phyloP scores from a whole-genome alignment of 345 rosid species.

The Moricandia arvensis region DNA sequence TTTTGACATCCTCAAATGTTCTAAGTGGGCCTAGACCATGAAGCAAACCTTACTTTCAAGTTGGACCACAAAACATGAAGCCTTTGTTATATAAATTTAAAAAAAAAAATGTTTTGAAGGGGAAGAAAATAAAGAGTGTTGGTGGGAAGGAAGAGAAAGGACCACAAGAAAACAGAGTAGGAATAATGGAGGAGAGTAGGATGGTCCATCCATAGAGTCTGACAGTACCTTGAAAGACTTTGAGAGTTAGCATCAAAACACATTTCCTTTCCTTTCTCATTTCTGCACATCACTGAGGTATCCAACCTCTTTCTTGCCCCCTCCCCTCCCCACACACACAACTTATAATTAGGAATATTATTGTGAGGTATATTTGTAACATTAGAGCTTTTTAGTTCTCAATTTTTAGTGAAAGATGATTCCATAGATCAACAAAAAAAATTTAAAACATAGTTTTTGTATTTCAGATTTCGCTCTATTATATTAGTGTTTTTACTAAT shows the following conservation, averaged over 20 bases:
- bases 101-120: not conserved
- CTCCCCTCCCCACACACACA: not conserved
- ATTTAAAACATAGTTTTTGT: not conserved
- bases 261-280: slow-evolving; percentile 14
- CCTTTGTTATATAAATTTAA: not conserved
- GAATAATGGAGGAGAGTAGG: slow-evolving; percentile 16
- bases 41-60: slow-evolving; percentile 2
- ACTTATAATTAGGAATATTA: not conserved
- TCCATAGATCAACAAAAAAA: not conserved
- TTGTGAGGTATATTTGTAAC: not conserved
- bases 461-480: too few species aligned
- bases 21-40: slow-evolving; percentile 2
- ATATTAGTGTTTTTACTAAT: too few species aligned
- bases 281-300: slow-evolving; percentile 18
- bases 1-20: not conserved
- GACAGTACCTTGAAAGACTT: slow-evolving; percentile 28
- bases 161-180: slow-evolving; percentile 15
- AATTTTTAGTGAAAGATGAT: not conserved
- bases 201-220: slow-evolving; percentile 31
- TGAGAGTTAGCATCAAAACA: slow-evolving; percentile 26
- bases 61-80: not conserved
- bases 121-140: slow-evolving; percentile 14
- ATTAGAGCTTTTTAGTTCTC: not conserved
- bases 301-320: not conserved
- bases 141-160: slow-evolving; percentile 17